These are phyloP conservation scores for Clonostachys sp. DNA, from an alignment of 2,329 filamentous ascomycete species.

Conservation along the genomic window DNA sequence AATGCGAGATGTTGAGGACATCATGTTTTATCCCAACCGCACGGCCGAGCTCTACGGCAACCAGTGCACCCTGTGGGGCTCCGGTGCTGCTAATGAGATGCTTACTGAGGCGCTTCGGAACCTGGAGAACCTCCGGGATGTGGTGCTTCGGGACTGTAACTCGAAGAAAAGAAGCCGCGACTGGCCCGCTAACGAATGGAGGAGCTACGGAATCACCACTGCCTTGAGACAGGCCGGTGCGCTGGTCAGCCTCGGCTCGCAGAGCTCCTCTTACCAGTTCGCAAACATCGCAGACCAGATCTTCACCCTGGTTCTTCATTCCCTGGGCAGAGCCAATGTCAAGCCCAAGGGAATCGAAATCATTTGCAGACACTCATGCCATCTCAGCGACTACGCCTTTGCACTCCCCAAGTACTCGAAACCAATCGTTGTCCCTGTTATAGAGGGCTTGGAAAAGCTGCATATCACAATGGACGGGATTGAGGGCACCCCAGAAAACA, in stretches of 20 bases:
- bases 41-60: neutral
- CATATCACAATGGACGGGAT: slow-evolving; percentile 10
- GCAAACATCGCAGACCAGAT: slow-evolving; percentile 7
- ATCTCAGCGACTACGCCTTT: slow-evolving; percentile 14
- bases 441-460: slow-evolving; percentile 40
- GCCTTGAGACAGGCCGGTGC: neutral
- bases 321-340: slow-evolving; percentile 31
- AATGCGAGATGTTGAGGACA: no score
- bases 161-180: slow-evolving; percentile 45
- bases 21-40: no score
- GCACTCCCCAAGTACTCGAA: slow-evolving; percentile 32
- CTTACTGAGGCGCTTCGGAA: slow-evolving; percentile 51
- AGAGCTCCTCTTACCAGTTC: slow-evolving; percentile 10
- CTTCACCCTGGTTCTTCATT: slow-evolving; percentile 34
- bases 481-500: neutral
- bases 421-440: slow-evolving; percentile 27
- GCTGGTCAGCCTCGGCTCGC: slow-evolving; percentile 8
- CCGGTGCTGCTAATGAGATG: slow-evolving; percentile 45
- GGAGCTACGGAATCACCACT: slow-evolving; percentile 46
- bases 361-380: slow-evolving; percentile 25
- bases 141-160: slow-evolving; percentile 57
- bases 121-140: slow-evolving; percentile 46
- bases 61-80: slow-evolving; percentile 11
- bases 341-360: slow-evolving; percentile 40
- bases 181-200: slow-evolving; percentile 31